Percentiles rank a stretch among this genome's conserved stretches.
phyloP scores from a whole-genome alignment of 345 rosid genomes.

The Turnera subulata region DNA sequence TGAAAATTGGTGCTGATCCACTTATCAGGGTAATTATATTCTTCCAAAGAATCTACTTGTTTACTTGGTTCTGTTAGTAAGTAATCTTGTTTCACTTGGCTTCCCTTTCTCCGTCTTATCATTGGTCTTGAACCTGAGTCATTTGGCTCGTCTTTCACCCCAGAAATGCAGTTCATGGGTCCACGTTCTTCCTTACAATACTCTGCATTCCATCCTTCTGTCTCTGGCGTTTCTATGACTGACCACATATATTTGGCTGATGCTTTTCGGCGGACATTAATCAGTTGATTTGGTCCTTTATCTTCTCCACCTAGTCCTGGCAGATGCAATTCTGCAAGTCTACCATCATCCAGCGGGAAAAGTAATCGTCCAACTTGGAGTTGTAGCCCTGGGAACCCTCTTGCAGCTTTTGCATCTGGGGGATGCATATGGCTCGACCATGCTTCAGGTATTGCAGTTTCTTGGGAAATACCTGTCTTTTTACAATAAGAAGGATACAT shows the following conservation, averaged over 20 bases:
- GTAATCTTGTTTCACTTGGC: conserved; percentile 40
- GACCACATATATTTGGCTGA: conserved; percentile 47
- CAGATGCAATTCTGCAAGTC: conserved; percentile 59
- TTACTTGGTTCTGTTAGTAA: conserved; percentile 22
- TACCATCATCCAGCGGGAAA: conserved; percentile 63
- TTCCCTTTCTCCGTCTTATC: conserved; percentile 46
- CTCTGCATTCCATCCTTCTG: conserved; percentile 75
- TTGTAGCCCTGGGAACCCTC: conserved; percentile 47
- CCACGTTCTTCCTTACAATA: conserved; percentile 72
- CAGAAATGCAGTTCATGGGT: conserved; percentile 48
- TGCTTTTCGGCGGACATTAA: conserved; percentile 36
- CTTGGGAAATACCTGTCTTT: conserved; percentile 37
- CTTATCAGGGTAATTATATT: conserved; percentile 32
- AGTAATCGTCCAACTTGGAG: conserved; percentile 52
- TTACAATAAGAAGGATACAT: conserved; percentile 4
- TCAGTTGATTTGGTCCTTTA: conserved; percentile 42
- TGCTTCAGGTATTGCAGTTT: conserved; percentile 31
- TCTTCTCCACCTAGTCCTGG: conserved; percentile 58
- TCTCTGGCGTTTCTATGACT: conserved; percentile 55
- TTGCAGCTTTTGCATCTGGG: conserved; percentile 42
- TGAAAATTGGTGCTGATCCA: conserved; percentile 42
- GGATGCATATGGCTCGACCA: conserved; percentile 63
- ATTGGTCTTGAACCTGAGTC: conserved; percentile 37
- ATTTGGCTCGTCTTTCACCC: conserved; percentile 49
- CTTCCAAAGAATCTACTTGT: conserved; percentile 16